These are phyloP conservation scores for Vickermania ingenoplastis DNA, from an alignment of 208 protist species.

Conservation along the genomic window DNA sequence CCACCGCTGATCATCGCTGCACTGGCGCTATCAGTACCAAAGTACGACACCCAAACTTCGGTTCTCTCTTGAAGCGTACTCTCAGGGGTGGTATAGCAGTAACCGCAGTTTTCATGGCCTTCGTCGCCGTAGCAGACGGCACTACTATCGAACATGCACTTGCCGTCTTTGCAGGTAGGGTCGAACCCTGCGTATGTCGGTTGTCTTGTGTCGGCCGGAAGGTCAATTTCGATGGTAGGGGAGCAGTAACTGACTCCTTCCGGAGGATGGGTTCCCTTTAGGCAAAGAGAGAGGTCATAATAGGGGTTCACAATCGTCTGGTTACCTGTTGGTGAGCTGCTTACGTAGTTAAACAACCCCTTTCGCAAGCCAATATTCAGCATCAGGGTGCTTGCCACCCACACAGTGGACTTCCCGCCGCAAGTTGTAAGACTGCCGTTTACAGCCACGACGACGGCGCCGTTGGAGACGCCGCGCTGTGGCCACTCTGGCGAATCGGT, in stretches of 20 bases:
- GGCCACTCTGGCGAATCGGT: constrained; percentile 32
- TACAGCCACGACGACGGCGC: constrained; percentile 48
- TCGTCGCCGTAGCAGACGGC: constrained; percentile 48
- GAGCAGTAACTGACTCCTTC: background rate
- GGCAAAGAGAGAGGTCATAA: constrained; percentile 16
- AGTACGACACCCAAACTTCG: constrained; percentile 54
- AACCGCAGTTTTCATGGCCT: constrained; percentile 68
- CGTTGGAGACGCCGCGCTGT: constrained; percentile 19
- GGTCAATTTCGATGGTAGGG: constrained; percentile 5
- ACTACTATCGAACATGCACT: constrained; percentile 33
- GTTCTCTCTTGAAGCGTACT: background rate
- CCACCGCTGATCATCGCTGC: constrained; percentile 47
- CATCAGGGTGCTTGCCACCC: constrained; percentile 48
- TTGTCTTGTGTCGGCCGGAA: constrained; percentile 4
- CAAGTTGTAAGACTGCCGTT: constrained; percentile 23
- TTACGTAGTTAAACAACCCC: constrained; percentile 74
- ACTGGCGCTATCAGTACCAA: constrained; percentile 54
- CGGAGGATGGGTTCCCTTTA: background rate
- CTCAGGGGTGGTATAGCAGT: constrained; percentile 21
- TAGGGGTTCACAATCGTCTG: constrained; percentile 16
- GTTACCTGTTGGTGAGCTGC: background rate
- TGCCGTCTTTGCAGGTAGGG: constrained; percentile 55
- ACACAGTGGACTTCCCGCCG: constrained; percentile 21
- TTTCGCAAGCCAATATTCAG: constrained; percentile 63
- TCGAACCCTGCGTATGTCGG: constrained; percentile 66